Conservation (phyloP, 1,139 yeast species). For the Debaryomyces robertsiae region DNA sequence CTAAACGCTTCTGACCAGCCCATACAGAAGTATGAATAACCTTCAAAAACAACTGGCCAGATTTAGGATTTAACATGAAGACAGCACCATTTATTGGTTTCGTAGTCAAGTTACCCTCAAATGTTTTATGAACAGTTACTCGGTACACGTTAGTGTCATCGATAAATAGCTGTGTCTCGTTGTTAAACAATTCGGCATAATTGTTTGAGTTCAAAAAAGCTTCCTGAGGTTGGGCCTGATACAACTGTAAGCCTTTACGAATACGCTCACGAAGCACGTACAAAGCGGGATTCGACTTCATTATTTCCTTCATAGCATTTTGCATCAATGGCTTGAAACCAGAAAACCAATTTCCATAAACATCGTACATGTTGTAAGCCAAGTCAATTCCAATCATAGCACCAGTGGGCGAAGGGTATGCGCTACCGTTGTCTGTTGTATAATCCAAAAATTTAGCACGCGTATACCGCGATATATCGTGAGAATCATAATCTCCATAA, state of each 20-base stretch:
- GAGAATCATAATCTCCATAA: slow-evolving; percentile 97
- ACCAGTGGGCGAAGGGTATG: slow-evolving; percentile 95
- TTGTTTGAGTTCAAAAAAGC: slow-evolving; percentile 87
- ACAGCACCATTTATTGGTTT: slow-evolving; percentile 94
- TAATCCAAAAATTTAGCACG: slow-evolving; percentile 92
- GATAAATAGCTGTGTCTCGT: slow-evolving; percentile 78
- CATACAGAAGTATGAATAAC: slow-evolving; percentile 93
- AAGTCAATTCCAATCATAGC: slow-evolving; percentile 87
- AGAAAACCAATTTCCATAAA: slow-evolving; percentile 97
- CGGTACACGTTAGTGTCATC: slow-evolving; percentile 95
- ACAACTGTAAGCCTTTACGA: slow-evolving; percentile 88
- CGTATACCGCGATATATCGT: slow-evolving; percentile 92
- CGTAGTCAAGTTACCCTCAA: slow-evolving; percentile 90
- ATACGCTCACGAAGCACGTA: slow-evolving; percentile 91
- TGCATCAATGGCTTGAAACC: slow-evolving; percentile 89
- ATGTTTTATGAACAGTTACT: slow-evolving; percentile 90
- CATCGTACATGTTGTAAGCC: slow-evolving; percentile 94
- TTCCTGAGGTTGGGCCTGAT: slow-evolving; percentile 92
- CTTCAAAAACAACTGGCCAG: slow-evolving; percentile 86
- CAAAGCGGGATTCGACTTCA: slow-evolving; percentile 94
- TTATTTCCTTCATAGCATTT: slow-evolving; percentile 89
- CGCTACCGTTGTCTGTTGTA: slow-evolving; percentile 80
- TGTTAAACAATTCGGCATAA: slow-evolving; percentile 85
- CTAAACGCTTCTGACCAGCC: slow-evolving; percentile 95
- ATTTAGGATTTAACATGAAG: slow-evolving; percentile 83